Percentiles rank a stretch among this genome's conserved stretches.
phyloP scores from a whole-genome alignment of 2,329 filamentous ascomycete genomes.

The Zasmidium angulare region DNA sequence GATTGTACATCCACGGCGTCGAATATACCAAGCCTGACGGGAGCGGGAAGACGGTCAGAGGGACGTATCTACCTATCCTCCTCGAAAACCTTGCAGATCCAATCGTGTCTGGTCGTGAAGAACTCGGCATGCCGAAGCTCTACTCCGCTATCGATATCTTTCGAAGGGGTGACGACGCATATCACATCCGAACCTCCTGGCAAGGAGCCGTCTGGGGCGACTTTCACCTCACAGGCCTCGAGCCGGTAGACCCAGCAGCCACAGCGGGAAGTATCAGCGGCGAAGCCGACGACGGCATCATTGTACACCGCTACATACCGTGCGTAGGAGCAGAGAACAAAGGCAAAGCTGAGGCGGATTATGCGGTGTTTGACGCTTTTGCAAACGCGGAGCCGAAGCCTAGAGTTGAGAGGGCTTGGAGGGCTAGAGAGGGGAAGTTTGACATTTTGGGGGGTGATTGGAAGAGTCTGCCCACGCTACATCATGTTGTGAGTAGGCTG shows the following conservation, averaged over 20 bases:
- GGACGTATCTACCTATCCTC: slow-evolving; percentile 57
- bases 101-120: slow-evolving; percentile 60
- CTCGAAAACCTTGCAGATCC: slow-evolving; percentile 62
- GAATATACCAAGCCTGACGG: slow-evolving; percentile 57
- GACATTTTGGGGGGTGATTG: slow-evolving; percentile 7
- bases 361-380: slow-evolving; percentile 15
- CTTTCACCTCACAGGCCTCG: slow-evolving; percentile 17
- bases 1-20: slow-evolving; percentile 63
- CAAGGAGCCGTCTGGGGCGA: slow-evolving; percentile 17
- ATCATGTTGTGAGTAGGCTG: slow-evolving; percentile 12
- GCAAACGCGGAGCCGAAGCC: slow-evolving; percentile 10
- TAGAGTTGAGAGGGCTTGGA: slow-evolving; percentile 1
- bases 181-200: slow-evolving; percentile 18
- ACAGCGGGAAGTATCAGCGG: slow-evolving; percentile 10
- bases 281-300: slow-evolving; percentile 19
- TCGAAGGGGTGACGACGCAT: slow-evolving; percentile 2
- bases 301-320: slow-evolving; percentile 50
- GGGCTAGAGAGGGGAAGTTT: slow-evolving; percentile 3
- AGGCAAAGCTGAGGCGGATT: slow-evolving; percentile 47
- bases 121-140: slow-evolving; percentile 61
- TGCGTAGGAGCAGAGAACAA: slow-evolving; percentile 44
- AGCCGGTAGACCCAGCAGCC: slow-evolving; percentile 3
- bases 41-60: slow-evolving; percentile 50
- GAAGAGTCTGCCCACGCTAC: slow-evolving; percentile 14
- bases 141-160: slow-evolving; percentile 31